Evolutionary conservation across 1,284 basidiomycete genomes (phyloP).

Genomic region (Ustilago crameri): DNA sequence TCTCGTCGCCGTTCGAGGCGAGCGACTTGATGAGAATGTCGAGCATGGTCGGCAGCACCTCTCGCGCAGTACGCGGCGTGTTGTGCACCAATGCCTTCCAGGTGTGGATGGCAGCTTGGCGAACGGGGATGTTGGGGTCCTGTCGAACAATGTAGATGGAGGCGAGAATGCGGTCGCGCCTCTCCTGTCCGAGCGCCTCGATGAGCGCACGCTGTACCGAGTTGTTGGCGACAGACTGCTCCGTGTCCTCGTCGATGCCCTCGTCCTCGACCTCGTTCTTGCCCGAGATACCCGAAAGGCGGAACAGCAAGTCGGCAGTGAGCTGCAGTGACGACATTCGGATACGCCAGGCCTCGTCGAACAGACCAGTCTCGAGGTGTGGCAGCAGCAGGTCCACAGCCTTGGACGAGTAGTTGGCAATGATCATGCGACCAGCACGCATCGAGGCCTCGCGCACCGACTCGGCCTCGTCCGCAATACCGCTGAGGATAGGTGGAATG

Average conservation of each 20-base stretch:
- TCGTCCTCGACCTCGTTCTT: conserved; percentile 77
- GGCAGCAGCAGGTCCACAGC: conserved; percentile 94
- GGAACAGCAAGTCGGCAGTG: conserved; percentile 94
- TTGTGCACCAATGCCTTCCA: conserved; percentile 98
- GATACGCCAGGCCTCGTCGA: conserved; percentile 94
- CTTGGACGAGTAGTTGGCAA: conserved; percentile 90
- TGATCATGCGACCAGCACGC: conserved; percentile 98
- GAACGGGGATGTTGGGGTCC: conserved; percentile 88
- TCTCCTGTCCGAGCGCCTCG: conserved; percentile 87
- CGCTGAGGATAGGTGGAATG: conserved; percentile 89
- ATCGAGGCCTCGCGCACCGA: conserved; percentile 91
- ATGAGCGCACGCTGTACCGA: conserved; percentile 78
- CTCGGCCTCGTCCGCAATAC: conserved; percentile 92
- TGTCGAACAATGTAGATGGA: conserved; percentile 93
- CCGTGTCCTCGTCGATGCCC: conserved; percentile 71
- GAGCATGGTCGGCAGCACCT: conserved; percentile 81
- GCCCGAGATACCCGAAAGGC: conserved; percentile 95
- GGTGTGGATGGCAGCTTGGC: conserved; percentile 91
- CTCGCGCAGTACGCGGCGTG: conserved; percentile 77
- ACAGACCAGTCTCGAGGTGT: conserved; percentile 93
- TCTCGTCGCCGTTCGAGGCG: conserved; percentile 82
- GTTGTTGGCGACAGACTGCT: conserved; percentile 74
- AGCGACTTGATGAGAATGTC: conserved; percentile 77
- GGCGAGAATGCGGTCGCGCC: conserved; percentile 88
- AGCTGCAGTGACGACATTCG: conserved; percentile 90